Evolutionary conservation across 1,284 basidiomycete species (phyloP), one percentile per base, ranked within the genome.

Genomic region (Cryptococcus sp.): DNA sequence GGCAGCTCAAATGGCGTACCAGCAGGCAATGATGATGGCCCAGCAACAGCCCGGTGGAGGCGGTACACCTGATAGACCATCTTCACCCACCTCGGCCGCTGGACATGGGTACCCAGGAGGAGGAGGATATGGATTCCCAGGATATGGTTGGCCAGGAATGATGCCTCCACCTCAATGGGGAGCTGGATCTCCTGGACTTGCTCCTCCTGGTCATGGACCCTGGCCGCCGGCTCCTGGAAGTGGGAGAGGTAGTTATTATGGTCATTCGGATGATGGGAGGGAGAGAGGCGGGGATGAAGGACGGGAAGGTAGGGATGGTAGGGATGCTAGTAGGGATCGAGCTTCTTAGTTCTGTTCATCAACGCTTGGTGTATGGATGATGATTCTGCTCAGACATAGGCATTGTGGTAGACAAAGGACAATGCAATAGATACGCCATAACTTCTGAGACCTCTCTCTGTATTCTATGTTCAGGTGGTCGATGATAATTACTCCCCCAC

Each of bases 1-100:
- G 72, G 89, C 88, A 7, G 88, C 90, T 16, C 90, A 92, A 64
- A 86, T 90, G 72, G 90, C 91, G 0, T 93, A 92, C 59, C 76
- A 76, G 46, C 75, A 75, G 70, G 88, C 90, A 19, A 91, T 93
- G 87, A 84, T 89, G 82, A 86, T 39, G 89, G 88, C 41, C 7
- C 41, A 43, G 16, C 41, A 43, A 7, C 16, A 19, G 7, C 7
- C 7, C 5, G 41, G 41, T 23, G 87, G 87, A 57, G 80, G 80
- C 24, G 87, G 66, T 41, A 50, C 46, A 23, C 59, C 54, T 19
- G 55, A 61, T 21, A 51, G 49, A 46, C 50, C 53, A n/a, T 34
- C 53, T 7, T 55, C 56, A 13, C 56, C 61, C 3, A 28, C 52
- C 2, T 40, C 50, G 7, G 37, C 32, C 23, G 14, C 24, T 13